Conservation (phyloP, 805 yeast genomes). For the Zygotorulaspora chibaensis region DNA sequence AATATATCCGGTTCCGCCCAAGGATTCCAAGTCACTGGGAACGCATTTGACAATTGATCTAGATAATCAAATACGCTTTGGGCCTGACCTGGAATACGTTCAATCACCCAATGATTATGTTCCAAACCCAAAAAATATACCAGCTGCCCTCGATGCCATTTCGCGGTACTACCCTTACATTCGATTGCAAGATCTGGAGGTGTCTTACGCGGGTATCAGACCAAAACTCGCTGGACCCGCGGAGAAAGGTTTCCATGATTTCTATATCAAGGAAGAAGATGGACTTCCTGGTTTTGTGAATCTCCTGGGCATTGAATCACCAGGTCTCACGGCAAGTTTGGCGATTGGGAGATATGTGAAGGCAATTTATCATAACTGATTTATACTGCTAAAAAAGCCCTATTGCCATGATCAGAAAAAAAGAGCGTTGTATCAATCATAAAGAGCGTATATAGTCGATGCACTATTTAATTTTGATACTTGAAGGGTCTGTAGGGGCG, state of each 20-base stretch:
- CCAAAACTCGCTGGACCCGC: constrained; percentile 62
- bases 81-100: constrained; percentile 88
- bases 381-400: not conserved
- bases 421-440: not conserved
- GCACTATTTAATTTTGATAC: constrained; percentile 11
- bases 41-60: constrained; percentile 82
- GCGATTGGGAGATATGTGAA: constrained; percentile 76
- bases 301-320: constrained; percentile 81
- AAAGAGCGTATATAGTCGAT: not conserved
- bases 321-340: constrained; percentile 79
- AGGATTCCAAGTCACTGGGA: constrained; percentile 70
- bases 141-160: constrained; percentile 56
- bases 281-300: constrained; percentile 78
- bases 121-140: constrained; percentile 47
- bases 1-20: constrained; percentile 78
- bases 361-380: constrained; percentile 19
- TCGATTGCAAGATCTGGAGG: constrained; percentile 46
- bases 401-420: not conserved
- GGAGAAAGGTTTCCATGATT: constrained; percentile 56
- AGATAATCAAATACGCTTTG: constrained; percentile 75
- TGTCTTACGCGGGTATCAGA: constrained; percentile 77
- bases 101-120: constrained; percentile 44
- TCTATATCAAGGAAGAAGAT: constrained; percentile 62
- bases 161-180: constrained; percentile 60
- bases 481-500: constrained; percentile 59